A percentile compares a stretch with the other conserved stretches of the same genome.
Evolutionary conservation across 805 yeast genomes (phyloP).

Genomic region (Sugiyamaella qingdaonensis): DNA sequence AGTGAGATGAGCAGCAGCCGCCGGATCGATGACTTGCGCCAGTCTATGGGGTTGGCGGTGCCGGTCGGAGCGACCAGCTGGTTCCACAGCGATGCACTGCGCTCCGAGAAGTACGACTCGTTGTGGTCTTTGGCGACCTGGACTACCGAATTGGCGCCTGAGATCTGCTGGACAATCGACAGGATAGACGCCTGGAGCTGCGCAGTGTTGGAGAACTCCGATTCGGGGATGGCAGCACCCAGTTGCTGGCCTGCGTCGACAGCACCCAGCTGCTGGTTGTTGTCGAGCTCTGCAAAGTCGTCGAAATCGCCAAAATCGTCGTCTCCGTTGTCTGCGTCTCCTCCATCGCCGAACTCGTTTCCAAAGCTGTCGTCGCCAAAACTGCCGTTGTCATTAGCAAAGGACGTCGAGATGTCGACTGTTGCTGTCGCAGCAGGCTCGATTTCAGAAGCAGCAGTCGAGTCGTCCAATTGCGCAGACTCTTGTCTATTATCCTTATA

Average conservation of each 20-base stretch:
- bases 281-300: conserved; percentile 24
- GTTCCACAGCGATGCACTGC: conserved; percentile 36
- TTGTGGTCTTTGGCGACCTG: not conserved
- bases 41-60: conserved; percentile 54
- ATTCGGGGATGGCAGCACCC: conserved; percentile 13
- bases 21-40: conserved; percentile 65
- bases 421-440: not conserved
- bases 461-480: not conserved
- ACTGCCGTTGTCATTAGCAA: too few species aligned
- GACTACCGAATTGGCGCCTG: not conserved
- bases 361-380: not conserved
- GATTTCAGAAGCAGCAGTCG: not conserved
- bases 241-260: not conserved
- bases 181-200: conserved; percentile 18
- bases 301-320: conserved; percentile 36
- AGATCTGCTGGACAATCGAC: conserved; percentile 4
- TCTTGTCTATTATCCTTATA: not conserved
- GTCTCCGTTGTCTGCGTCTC: conserved; percentile 20
- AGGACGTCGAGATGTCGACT: not conserved
- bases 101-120: conserved; percentile 21
- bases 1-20: conserved; percentile 58
- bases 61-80: conserved; percentile 45
- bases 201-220: conserved; percentile 21
- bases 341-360: not conserved
- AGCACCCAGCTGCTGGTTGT: conserved; percentile 4